These are phyloP conservation scores for Talaromyces ruber DNA, from an alignment of 495 filamentous ascomycete genomes.

Conservation along the genomic window DNA sequence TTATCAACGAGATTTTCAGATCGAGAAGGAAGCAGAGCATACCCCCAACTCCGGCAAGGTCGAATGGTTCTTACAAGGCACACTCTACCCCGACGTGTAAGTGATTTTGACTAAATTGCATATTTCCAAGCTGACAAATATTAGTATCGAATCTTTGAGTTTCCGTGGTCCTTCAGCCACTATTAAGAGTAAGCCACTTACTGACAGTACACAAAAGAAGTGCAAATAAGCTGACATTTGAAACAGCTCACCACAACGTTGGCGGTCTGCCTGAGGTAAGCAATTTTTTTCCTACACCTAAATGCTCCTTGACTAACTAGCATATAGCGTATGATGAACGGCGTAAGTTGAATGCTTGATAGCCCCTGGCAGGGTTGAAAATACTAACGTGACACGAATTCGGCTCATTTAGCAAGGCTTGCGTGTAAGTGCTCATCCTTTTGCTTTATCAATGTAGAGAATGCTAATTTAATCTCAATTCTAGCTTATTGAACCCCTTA, in stretches of 20 bases:
- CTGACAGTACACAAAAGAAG: background rate
- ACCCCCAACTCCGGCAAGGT: conserved; percentile 58
- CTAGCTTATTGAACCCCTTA: conserved; percentile 2
- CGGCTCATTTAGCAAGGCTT: conserved; percentile 16
- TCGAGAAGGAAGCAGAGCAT: conserved; percentile 57
- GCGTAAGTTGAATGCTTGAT: conserved; percentile 10
- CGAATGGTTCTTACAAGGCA: conserved; percentile 81
- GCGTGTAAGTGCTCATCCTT: conserved; percentile 12
- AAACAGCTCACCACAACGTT: conserved; percentile 22
- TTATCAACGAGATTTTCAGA: conserved; percentile 26
- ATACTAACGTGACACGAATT: conserved; percentile 1
- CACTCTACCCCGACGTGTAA: conserved; percentile 53
- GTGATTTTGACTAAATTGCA: conserved; percentile 6
- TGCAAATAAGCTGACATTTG: conserved; percentile 9
- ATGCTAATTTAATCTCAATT: conserved; percentile 9
- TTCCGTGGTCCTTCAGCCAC: conserved; percentile 77
- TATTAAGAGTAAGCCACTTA: conserved; percentile 51
- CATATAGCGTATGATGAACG: conserved; percentile 16
- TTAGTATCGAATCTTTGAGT: conserved; percentile 62
- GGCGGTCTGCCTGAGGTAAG: conserved; percentile 31
- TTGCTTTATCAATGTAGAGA: background rate
- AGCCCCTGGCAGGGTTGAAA: conserved; percentile 3
- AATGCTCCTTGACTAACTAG: conserved; percentile 8
- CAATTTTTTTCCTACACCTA: conserved; percentile 10
- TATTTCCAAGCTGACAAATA: conserved; percentile 7